Conservation (phyloP, 495 filamentous ascomycete species). For the Chaetomium tenue region DNA sequence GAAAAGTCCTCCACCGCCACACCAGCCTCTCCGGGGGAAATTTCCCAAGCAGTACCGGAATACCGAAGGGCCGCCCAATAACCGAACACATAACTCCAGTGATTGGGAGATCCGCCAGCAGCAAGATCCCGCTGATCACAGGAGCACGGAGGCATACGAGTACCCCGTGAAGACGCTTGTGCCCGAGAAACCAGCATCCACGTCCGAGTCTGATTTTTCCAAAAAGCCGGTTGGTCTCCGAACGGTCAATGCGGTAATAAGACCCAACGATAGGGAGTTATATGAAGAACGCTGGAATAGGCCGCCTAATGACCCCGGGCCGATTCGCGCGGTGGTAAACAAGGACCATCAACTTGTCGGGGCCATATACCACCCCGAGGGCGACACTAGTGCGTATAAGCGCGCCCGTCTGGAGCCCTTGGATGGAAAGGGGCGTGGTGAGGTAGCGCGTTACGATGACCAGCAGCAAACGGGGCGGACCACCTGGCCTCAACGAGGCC, state of each 20-base stretch:
- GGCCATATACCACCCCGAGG: constrained; percentile 1
- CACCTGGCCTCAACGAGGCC: neutral
- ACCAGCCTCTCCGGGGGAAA: neutral
- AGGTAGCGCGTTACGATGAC: neutral
- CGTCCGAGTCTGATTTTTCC: neutral
- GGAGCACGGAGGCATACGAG: neutral
- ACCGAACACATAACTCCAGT: neutral
- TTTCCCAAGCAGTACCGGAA: constrained; percentile 2
- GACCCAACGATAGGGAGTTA: neutral
- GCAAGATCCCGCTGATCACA: neutral
- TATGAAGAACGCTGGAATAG: neutral
- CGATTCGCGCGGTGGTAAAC: neutral
- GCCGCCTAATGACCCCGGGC: neutral
- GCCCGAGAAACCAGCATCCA: neutral
- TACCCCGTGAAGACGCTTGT: constrained; percentile 3
- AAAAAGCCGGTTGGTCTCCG: neutral
- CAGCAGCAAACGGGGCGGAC: neutral
- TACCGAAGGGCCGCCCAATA: neutral
- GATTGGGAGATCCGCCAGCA: neutral
- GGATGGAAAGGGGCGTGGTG: neutral
- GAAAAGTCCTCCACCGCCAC: neutral
- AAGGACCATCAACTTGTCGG: neutral
- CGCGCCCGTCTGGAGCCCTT: neutral
- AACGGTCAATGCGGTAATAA: neutral
- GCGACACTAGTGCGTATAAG: neutral